Evolutionary conservation across 1,284 basidiomycete species (phyloP).

Genomic region (Lentinus polychrous): DNA sequence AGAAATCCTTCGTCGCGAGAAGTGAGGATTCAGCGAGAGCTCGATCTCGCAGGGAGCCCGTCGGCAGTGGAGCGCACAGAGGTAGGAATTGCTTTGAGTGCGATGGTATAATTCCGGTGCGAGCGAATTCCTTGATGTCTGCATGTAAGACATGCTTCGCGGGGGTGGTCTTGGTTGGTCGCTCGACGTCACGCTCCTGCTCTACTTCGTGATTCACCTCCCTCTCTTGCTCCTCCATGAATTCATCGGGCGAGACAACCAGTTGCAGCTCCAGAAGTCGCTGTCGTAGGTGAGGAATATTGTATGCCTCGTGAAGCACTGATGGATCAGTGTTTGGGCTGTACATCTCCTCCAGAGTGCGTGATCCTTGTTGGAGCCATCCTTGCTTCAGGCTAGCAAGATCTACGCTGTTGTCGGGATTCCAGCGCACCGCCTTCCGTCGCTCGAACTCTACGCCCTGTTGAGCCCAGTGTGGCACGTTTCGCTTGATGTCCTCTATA

Average conservation of each 20-base stretch:
- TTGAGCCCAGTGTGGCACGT: conserved; percentile 38
- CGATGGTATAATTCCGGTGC: neutral
- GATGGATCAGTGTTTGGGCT: neutral
- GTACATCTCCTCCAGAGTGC: neutral
- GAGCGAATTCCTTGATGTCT: neutral
- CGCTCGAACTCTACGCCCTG: conserved; percentile 39
- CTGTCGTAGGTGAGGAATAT: conserved; percentile 8
- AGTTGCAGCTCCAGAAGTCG: conserved; percentile 8
- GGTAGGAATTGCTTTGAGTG: neutral
- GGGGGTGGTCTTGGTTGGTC: conserved; percentile 22
- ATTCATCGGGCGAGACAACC: neutral
- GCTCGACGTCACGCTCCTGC: conserved; percentile 31
- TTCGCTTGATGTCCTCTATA: conserved; percentile 33
- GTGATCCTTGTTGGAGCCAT: neutral
- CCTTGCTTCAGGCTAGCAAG: neutral
- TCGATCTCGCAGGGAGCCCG: neutral
- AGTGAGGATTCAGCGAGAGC: too few relatives aligned
- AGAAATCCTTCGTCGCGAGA: neutral
- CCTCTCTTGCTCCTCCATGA: conserved; percentile 45
- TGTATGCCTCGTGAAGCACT: neutral
- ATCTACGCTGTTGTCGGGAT: neutral
- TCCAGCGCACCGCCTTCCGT: conserved; percentile 25
- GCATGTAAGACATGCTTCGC: conserved; percentile 6
- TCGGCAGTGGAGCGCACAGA: neutral
- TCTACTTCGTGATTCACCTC: conserved; percentile 40